Percentiles rank a stretch among this genome's conserved stretches.
These are phyloP conservation scores for Neckera pumila DNA, from an alignment of 225 moss, liverwort and hornwort species.

Conservation along the genomic window DNA sequence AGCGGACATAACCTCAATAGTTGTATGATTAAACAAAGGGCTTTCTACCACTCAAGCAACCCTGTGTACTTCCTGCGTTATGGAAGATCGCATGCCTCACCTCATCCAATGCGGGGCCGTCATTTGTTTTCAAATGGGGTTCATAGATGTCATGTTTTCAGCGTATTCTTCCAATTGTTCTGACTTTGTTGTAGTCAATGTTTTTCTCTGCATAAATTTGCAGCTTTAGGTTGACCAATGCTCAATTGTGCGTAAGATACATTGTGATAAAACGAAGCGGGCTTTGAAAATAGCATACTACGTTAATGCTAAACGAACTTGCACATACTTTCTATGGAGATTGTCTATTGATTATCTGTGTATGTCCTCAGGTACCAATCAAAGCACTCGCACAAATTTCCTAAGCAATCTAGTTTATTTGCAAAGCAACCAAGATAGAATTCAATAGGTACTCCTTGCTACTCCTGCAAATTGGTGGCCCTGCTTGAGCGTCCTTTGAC, in stretches of 20 bases:
- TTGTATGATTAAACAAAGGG: neutral
- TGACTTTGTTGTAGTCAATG: neutral
- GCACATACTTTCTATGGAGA: neutral
- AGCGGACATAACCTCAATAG: too few species aligned
- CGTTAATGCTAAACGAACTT: neutral
- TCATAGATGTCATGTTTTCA: neutral
- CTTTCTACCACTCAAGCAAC: neutral
- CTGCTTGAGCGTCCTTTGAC: too few species aligned
- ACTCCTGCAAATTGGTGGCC: neutral
- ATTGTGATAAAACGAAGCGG: neutral
- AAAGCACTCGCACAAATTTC: neutral
- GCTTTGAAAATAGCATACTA: neutral
- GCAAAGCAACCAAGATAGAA: neutral
- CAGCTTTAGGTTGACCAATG: neutral
- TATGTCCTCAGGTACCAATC: too few species aligned
- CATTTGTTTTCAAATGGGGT: neutral
- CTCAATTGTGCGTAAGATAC: neutral
- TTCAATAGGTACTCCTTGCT: neutral
- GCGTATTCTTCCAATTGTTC: neutral
- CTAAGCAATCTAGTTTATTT: neutral
- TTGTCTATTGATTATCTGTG: neutral
- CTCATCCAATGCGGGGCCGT: neutral
- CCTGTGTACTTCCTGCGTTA: too few species aligned
- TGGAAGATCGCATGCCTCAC: neutral
- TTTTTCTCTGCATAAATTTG: neutral